A percentile compares a stretch with the other conserved stretches of the same genome.
Conservation (phyloP, 257 asterid species). For the Solanum peruvianum region DNA sequence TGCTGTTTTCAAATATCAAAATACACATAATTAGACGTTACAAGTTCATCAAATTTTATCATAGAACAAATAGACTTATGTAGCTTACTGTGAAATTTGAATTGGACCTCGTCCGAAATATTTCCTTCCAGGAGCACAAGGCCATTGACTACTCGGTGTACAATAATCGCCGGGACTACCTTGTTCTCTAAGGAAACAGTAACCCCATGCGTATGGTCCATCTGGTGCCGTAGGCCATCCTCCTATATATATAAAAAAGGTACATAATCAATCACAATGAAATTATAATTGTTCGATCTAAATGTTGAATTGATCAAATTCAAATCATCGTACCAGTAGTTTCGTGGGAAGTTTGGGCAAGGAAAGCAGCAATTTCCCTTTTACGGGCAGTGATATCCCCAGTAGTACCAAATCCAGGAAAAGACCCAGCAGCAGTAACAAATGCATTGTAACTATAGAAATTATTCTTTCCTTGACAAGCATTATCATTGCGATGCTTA, state of each 20-base stretch:
- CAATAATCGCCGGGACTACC: slow-evolving; percentile 10
- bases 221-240: slow-evolving; percentile 23
- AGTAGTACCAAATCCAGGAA: slow-evolving; percentile 10
- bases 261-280: neutral
- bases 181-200: slow-evolving; percentile 15
- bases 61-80: too few relatives aligned
- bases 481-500: slow-evolving; percentile 13
- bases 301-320: neutral
- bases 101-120: slow-evolving; percentile 26
- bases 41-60: too few relatives aligned
- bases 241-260: neutral
- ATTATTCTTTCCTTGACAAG: slow-evolving; percentile 3
- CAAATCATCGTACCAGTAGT: neutral
- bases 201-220: slow-evolving; percentile 32
- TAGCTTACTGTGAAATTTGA: slow-evolving; percentile 17
- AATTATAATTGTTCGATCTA: neutral
- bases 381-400: slow-evolving; percentile 15
- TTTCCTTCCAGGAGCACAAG: slow-evolving; percentile 19
- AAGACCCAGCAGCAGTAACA: slow-evolving; percentile 10
- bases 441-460: slow-evolving; percentile 25
- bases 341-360: slow-evolving; percentile 26
- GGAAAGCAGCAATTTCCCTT: slow-evolving; percentile 21
- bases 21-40: neutral
- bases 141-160: slow-evolving; percentile 7
- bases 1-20: neutral